A percentile compares a stretch with the other conserved stretches of the same genome.
These are phyloP conservation scores for Aspergillus sclerotioniger DNA, from an alignment of 495 filamentous ascomycete genomes.

Conservation along the genomic window DNA sequence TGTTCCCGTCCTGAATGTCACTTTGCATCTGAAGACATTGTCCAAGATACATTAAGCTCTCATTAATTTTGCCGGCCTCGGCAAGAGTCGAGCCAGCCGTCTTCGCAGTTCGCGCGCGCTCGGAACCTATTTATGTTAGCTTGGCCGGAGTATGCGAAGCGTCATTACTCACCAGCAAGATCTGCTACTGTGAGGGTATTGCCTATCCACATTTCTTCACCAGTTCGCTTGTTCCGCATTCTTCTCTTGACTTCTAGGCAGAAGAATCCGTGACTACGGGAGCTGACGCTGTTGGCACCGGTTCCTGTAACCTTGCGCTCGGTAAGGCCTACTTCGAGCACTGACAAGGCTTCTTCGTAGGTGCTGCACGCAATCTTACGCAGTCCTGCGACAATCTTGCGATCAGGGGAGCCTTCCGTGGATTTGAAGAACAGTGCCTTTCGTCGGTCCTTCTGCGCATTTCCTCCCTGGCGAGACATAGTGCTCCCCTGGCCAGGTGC, in stretches of 20 bases:
- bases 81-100: conserved; percentile 88
- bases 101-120: conserved; percentile 88
- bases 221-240: conserved; percentile 46
- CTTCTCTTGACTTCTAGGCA: conserved; percentile 91
- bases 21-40: conserved; percentile 97
- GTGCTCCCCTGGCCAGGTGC: conserved; percentile 37
- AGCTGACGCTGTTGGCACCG: conserved; percentile 82
- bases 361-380: conserved; percentile 85
- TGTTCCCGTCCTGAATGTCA: conserved; percentile 67
- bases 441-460: conserved; percentile 64
- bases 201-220: conserved; percentile 66
- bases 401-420: conserved; percentile 77
- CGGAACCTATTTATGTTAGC: conserved; percentile 59
- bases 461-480: conserved; percentile 38
- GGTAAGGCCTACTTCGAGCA: conserved; percentile 84
- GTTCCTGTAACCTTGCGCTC: conserved; percentile 89
- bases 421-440: conserved; percentile 82
- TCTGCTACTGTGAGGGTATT: conserved; percentile 88
- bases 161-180: conserved; percentile 63
- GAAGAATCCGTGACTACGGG: conserved; percentile 94
- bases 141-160: neutral
- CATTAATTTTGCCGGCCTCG: conserved; percentile 97
- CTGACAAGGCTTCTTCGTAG: conserved; percentile 82
- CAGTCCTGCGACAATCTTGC: conserved; percentile 88
- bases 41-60: conserved; percentile 95